A percentile compares a stretch with the other conserved stretches of the same genome.
Conservation (phyloP, 2,329 filamentous ascomycete species). For the Ophiostoma piceae region DNA sequence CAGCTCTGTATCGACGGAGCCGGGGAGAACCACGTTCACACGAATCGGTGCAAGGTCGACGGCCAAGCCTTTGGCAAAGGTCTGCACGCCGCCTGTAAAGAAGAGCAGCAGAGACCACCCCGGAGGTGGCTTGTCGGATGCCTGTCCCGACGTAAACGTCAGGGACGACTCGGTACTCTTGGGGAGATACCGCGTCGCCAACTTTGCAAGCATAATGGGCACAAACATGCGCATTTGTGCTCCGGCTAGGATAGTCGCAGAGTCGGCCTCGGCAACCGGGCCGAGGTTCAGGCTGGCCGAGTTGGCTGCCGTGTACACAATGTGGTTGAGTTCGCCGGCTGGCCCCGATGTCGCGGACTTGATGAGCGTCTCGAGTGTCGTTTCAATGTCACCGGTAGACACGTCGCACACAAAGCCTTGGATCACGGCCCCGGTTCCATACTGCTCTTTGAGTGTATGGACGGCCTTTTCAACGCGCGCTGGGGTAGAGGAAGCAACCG, state of each 20-base stretch:
- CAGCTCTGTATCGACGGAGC: background rate
- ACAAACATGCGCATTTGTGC: slow-evolving; percentile 4
- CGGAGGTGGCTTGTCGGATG: slow-evolving; percentile 46
- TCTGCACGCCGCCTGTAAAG: slow-evolving; percentile 47
- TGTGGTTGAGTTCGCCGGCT: slow-evolving; percentile 48
- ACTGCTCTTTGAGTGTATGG: background rate
- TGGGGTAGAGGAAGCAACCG: background rate
- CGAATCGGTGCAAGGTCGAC: slow-evolving; percentile 46
- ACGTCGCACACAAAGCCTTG: background rate
- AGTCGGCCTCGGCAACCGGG: slow-evolving; percentile 30
- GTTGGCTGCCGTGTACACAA: slow-evolving; percentile 34
- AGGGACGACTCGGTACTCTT: slow-evolving; percentile 42
- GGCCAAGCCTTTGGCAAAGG: slow-evolving; percentile 52
- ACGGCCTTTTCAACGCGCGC: background rate
- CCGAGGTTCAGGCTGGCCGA: slow-evolving; percentile 25
- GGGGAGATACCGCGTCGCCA: background rate
- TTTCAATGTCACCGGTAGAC: background rate
- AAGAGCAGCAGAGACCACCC: slow-evolving; percentile 47
- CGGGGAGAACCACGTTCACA: slow-evolving; percentile 26
- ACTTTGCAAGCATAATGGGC: background rate
- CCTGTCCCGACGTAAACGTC: slow-evolving; percentile 51
- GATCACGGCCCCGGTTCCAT: background rate
- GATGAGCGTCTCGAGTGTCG: background rate
- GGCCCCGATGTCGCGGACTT: slow-evolving; percentile 35
- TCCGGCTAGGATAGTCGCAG: slow-evolving; percentile 23